Conservation (phyloP, 805 yeast genomes). For the Wickerhamiella kurtzmanii region DNA sequence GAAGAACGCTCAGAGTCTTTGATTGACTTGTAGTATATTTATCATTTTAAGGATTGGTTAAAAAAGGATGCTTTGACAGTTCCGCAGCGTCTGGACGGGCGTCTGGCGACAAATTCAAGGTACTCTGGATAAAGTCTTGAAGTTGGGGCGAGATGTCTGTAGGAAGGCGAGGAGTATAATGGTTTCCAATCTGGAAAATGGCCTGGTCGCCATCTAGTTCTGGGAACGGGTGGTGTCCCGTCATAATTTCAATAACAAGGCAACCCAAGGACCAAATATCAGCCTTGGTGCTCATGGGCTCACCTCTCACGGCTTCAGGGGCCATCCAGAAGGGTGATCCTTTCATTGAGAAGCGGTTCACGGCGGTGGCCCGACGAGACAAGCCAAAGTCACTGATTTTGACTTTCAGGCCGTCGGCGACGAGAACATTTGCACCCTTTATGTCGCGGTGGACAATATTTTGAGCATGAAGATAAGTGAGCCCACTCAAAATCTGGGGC, state of each 20-base stretch:
- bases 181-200: conserved; percentile 82
- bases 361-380: conserved; percentile 46
- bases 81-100: conserved; percentile 64
- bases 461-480: conserved; percentile 58
- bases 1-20: background rate
- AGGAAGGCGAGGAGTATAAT: conserved; percentile 64
- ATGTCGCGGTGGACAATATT: conserved; percentile 77
- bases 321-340: conserved; percentile 99
- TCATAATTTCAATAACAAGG: conserved; percentile 83
- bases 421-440: conserved; percentile 76
- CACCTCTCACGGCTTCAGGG: conserved; percentile 82
- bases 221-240: conserved; percentile 94
- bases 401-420: conserved; percentile 66
- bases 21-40: conserved; percentile 1
- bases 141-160: conserved; percentile 49
- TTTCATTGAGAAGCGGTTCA: conserved; percentile 67
- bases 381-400: conserved; percentile 83
- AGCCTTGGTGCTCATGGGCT: conserved; percentile 79
- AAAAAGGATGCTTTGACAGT: conserved; percentile 50
- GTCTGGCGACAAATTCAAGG: conserved; percentile 64
- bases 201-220: conserved; percentile 95
- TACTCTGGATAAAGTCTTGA: conserved; percentile 44
- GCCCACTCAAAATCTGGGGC: conserved; percentile 62
- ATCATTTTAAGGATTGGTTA: conserved; percentile 38
- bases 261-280: conserved; percentile 98